A percentile compares a stretch with the other conserved stretches of the same genome.
Evolutionary conservation across 495 filamentous ascomycete genomes (phyloP).

Genomic region (Trichocladium uniseriatum): DNA sequence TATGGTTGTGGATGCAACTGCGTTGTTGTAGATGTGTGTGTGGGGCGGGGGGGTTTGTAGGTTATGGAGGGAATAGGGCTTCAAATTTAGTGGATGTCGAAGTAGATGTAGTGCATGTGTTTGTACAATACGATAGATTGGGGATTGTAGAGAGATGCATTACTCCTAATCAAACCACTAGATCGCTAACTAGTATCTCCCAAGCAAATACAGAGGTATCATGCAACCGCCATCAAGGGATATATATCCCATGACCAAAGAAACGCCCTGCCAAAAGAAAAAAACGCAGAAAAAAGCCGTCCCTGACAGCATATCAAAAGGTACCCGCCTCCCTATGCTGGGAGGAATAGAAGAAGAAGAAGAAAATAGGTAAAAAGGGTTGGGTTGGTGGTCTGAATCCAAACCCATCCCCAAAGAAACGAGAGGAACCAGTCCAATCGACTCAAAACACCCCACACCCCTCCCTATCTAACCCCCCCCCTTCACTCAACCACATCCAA

Average conservation of each 20-base stretch:
- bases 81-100: too few species aligned
- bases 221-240: slow-evolving; percentile 3
- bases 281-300: background rate
- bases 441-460: too few species aligned
- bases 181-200: slow-evolving; percentile 1
- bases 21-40: slow-evolving; percentile 36
- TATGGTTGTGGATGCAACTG: slow-evolving; percentile 32
- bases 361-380: too few species aligned
- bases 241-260: background rate
- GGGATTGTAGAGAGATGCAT: too few species aligned
- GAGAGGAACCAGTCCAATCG: too few species aligned
- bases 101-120: too few species aligned
- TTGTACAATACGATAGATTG: too few species aligned
- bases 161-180: background rate
- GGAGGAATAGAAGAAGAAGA: too few species aligned
- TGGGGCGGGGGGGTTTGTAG: background rate
- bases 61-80: background rate
- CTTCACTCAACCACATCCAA: slow-evolving; percentile 25
- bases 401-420: too few species aligned
- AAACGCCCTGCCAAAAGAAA: background rate
- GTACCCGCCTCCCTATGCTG: too few species aligned
- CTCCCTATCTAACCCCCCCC: too few species aligned
- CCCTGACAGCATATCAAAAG: background rate
- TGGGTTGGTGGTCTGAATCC: too few species aligned
- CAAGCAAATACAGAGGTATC: slow-evolving; percentile 5